Base-by-base conservation (phyloP, 805 yeast species). In the Yamadazyma laniorum region DNA sequence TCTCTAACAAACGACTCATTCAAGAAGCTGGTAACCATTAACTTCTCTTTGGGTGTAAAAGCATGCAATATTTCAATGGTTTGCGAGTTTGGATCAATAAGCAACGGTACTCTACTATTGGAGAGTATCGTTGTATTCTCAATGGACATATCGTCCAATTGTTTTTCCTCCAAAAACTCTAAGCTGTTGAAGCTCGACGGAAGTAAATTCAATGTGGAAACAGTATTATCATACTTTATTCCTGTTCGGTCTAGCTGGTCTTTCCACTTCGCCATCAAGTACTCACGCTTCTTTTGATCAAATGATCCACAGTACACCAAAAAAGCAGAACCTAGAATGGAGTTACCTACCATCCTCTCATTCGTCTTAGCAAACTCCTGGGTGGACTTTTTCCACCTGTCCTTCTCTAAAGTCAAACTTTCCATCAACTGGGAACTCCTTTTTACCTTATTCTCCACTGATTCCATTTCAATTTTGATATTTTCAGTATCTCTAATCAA, bases 401-500 rank as follows among this genome's bases (percentile, higher is more conserved):
- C 57, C 46, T 84, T 74, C 55, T 90, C 98, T 1, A 59, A 57
- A 0, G 82, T 72, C 44, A 90, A 66, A 47, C 77, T 79, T 4
- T 77, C 80, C 21, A 90, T 62, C 28, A 91, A 65, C 9, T 65
- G 54, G 40, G 75, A 59, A 41, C 96, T 83, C 29, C 95, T 67
- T 1, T 55, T 59, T 1, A 87, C 83, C 42, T 79, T 85, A 2
- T 34, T 37, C 42, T 79, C 77, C 6, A 88, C 91, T 1, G 52
- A 48, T 2, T 56, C 56, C 82, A 90, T 83, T 51, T 87, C 91
- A 1, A 65, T 50, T 55, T 85, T 90, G 29, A 89, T 79, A 22
- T 67, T 62, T 54, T 91, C 96, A 1, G 86, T 73, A 25, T 86
- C 90, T 42, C 95, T 67, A 22, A 91, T 87, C n/a, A 84, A 62